Evolutionary conservation across 345 rosid species (phyloP), one percentile per base, ranked within the genome.

Genomic region (Hypericum perforatum): DNA sequence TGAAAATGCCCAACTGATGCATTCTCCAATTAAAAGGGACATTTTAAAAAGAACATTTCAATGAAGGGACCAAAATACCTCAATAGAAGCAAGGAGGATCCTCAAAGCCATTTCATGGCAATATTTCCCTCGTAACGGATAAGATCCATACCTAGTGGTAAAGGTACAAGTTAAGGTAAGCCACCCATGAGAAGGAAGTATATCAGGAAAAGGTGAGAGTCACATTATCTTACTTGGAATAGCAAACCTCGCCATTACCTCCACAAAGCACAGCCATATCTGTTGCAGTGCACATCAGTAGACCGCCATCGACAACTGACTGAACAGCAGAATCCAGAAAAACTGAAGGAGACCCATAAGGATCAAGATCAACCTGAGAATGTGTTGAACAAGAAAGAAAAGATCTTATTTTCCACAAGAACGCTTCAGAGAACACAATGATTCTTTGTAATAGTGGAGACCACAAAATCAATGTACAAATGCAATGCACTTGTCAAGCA

Each of bases 191-290:
- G 46, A 66, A 53, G 45, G 42, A 7, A 53, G 13, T 16, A 22
- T 54, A 22, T 63, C 40, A 55, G 37, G 50, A 13, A 57, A 49
- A 58, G 52, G 39, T 61, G n/a, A 43, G 14, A 57, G 62, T 7
- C 14, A 47, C 3, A 46, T 41, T 49, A 57, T 66, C 97, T 82
- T 88, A 94, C 99, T 94, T 94, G 76, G 99, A 85, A 78, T 85
- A 94, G 86, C 97, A 94, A 71, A 84, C 99, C 78, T 94, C 99
- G 8, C 94, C 95, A 55, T 89, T 94, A 55, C 89, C 89, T 61
- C 97, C 99, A 72, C 99, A 94, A 9, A 94, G 84, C 60, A 94
- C 99, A 15, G 99, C 99, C 97, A 94, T 80, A 68, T 94, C 99
- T 49, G 99, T 94, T 56, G 97, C 99, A 45, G 99, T 94, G 67